Evolutionary conservation across 805 yeast species (phyloP).

Genomic region (Candida piceae): DNA sequence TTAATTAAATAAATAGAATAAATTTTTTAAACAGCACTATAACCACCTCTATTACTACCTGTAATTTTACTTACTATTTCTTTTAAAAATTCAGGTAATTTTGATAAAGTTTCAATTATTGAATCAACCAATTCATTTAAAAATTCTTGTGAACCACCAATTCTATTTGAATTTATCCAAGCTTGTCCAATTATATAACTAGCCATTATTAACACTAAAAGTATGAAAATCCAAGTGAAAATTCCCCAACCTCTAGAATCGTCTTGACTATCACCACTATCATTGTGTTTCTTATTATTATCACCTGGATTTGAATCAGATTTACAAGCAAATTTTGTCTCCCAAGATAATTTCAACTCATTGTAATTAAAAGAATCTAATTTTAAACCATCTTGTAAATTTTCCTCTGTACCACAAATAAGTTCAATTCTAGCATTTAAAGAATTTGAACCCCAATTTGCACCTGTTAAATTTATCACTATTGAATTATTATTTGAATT

Average conservation of each 20-base stretch:
- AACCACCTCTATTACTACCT: constrained; percentile 78
- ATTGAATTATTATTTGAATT: constrained; percentile 29
- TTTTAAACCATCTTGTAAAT: constrained; percentile 21
- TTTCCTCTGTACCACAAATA: constrained; percentile 36
- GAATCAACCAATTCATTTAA: constrained; percentile 70
- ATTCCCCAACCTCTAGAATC: constrained; percentile 65
- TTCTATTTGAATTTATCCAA: constrained; percentile 63
- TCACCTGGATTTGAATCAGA: constrained; percentile 16
- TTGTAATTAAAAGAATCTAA: constrained; percentile 36
- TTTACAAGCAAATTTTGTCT: constrained; percentile 37
- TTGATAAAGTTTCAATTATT: constrained; percentile 48
- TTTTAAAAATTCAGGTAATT: constrained; percentile 58
- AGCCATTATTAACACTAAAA: constrained; percentile 63
- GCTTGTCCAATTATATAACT: constrained; percentile 70
- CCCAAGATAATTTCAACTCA: constrained; percentile 26
- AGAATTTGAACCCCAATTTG: constrained; percentile 64
- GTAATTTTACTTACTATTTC: constrained; percentile 67
- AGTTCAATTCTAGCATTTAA: constrained; percentile 45
- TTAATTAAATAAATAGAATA: too few relatives aligned
- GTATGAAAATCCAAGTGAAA: constrained; percentile 75
- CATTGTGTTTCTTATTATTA: constrained; percentile 8
- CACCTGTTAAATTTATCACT: constrained; percentile 41
- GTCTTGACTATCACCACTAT: constrained; percentile 24
- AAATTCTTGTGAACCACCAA: constrained; percentile 65
- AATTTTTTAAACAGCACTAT: constrained; percentile 71